Percentiles rank a stretch among this genome's conserved stretches.
phyloP scores from a whole-genome alignment of 1,139 yeast genomes.

The Tardiomyces digboiensis region DNA sequence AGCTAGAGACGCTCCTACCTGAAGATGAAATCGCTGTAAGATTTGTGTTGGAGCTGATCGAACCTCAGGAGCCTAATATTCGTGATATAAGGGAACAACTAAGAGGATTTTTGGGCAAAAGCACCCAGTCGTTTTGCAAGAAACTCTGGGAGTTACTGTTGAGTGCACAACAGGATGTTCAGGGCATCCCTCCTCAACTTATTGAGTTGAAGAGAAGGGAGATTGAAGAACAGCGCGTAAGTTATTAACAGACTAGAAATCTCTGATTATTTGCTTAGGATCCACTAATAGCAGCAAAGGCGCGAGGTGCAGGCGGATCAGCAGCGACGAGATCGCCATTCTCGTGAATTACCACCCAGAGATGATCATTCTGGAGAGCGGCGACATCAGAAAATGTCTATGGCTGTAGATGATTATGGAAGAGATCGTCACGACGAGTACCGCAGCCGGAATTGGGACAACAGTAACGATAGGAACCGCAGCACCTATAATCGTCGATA shows the following conservation, averaged over 20 bases:
- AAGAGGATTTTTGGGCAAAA: constrained; percentile 15
- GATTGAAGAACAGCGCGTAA: constrained; percentile 5
- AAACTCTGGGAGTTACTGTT: constrained; percentile 18
- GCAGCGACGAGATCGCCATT: background rate
- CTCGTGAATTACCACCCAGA: background rate
- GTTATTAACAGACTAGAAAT: background rate
- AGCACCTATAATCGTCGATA: too few species aligned
- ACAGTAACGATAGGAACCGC: too few species aligned
- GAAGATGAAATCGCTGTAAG: constrained; percentile 13
- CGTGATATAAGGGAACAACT: constrained; percentile 12
- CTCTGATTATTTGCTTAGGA: background rate
- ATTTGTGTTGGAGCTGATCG: constrained; percentile 11
- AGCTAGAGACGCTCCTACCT: constrained; percentile 9
- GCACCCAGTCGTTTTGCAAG: constrained; percentile 13
- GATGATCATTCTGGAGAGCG: background rate
- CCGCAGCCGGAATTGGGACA: too few species aligned
- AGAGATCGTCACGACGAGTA: too few species aligned
- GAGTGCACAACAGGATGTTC: constrained; percentile 16
- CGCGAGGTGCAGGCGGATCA: background rate
- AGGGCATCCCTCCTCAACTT: constrained; percentile 18
- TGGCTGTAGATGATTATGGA: too few species aligned
- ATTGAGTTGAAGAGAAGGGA: constrained; percentile 14
- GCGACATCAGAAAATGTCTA: too few species aligned
- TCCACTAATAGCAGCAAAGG: background rate
- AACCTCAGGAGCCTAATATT: constrained; percentile 10